Percentiles rank a stretch among this genome's conserved stretches.
phyloP scores from a whole-genome alignment of 352 stramenopile species.

The Phytopythium litorale region DNA sequence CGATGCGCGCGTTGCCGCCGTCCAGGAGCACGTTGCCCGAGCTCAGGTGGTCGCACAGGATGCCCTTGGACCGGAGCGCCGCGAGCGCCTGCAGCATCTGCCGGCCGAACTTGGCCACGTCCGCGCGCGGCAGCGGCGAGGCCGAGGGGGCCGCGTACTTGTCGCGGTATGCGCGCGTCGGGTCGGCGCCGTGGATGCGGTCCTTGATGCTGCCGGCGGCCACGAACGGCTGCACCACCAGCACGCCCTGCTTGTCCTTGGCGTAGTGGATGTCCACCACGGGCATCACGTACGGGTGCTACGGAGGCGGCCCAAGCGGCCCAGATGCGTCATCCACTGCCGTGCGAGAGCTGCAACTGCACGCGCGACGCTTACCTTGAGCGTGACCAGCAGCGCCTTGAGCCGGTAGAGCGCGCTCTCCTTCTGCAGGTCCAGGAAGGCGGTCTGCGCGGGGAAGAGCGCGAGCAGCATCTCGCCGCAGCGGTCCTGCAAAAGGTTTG shows the following conservation, averaged over 20 bases:
- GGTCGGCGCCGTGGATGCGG: slow-evolving; percentile 43
- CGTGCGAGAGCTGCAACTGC: too few species aligned
- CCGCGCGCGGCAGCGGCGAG: slow-evolving; percentile 29
- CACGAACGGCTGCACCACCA: slow-evolving; percentile 67
- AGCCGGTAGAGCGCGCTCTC: slow-evolving; percentile 61
- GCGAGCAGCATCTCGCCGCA: slow-evolving; percentile 58
- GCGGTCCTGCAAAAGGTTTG: slow-evolving; percentile 53
- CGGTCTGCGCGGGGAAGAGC: slow-evolving; percentile 48
- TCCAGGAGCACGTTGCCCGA: slow-evolving; percentile 66
- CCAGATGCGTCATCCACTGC: not conserved
- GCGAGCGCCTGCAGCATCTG: slow-evolving; percentile 61
- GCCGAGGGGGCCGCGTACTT: slow-evolving; percentile 51
- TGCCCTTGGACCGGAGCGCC: slow-evolving; percentile 48
- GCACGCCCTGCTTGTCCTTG: slow-evolving; percentile 56
- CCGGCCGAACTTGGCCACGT: slow-evolving; percentile 52
- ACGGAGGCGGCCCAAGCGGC: not conserved
- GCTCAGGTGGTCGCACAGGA: slow-evolving; percentile 68
- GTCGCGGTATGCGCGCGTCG: slow-evolving; percentile 32
- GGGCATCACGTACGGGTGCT: slow-evolving; percentile 71
- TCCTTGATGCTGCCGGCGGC: slow-evolving; percentile 56
- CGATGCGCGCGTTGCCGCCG: slow-evolving; percentile 44
- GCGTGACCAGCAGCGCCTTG: slow-evolving; percentile 71
- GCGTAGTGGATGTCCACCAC: slow-evolving; percentile 65
- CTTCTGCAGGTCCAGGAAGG: slow-evolving; percentile 58
- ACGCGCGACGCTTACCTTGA: too few species aligned